These are phyloP conservation scores for Paradendryphiella salina DNA, from an alignment of 2,329 filamentous ascomycete genomes.

Conservation along the genomic window DNA sequence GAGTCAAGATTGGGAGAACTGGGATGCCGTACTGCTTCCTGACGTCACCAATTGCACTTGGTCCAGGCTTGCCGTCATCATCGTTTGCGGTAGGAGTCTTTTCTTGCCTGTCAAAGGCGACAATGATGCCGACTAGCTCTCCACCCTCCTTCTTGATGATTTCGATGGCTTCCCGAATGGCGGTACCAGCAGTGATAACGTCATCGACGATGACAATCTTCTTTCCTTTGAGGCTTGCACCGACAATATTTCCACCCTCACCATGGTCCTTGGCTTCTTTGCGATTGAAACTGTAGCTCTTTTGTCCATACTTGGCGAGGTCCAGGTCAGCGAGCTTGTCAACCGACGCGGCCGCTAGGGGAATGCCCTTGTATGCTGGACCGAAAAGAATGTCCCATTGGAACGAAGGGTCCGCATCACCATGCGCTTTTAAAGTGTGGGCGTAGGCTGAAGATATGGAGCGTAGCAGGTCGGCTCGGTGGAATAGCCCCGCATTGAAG, in stretches of 20 bases:
- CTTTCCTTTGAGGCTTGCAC: conserved; percentile 81
- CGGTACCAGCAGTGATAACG: conserved; percentile 93
- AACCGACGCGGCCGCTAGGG: conserved; percentile 76
- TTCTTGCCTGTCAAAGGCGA: conserved; percentile 86
- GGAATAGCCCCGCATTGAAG: conserved; percentile 94
- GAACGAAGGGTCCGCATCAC: conserved; percentile 50
- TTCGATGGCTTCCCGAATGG: conserved; percentile 86
- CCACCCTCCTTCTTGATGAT: conserved; percentile 88
- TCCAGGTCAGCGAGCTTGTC: conserved; percentile 75
- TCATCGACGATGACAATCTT: conserved; percentile 90
- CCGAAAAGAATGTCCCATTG: conserved; percentile 85
- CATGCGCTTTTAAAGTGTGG: conserved; percentile 56
- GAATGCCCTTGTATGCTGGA: conserved; percentile 96
- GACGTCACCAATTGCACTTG: conserved; percentile 84
- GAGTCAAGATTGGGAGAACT: conserved; percentile 78
- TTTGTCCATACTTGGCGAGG: conserved; percentile 64
- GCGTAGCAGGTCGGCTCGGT: conserved; percentile 74
- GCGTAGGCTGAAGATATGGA: conserved; percentile 84
- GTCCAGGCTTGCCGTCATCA: conserved; percentile 69
- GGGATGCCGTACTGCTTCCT: conserved; percentile 81
- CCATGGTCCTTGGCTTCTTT: conserved; percentile 97
- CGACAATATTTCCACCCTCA: conserved; percentile 91
- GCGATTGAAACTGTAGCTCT: conserved; percentile 89
- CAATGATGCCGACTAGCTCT: conserved; percentile 80
- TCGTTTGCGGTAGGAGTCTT: conserved; percentile 65